These are phyloP conservation scores for Saccharum hybrid DNA, from an alignment of 202 grass and related monocot species.

Conservation along the genomic window DNA sequence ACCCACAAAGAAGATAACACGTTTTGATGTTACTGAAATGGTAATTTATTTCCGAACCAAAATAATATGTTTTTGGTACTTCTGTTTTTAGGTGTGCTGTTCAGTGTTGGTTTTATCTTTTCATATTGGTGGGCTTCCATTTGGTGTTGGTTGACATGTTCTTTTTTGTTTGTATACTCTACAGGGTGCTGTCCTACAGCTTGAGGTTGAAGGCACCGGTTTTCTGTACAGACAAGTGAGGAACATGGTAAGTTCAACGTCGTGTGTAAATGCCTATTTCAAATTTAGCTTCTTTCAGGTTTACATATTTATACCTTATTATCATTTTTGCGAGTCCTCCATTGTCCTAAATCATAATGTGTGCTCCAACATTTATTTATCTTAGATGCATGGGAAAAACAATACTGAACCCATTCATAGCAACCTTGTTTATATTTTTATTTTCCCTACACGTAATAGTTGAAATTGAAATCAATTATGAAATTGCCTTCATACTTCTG, in stretches of 20 bases:
- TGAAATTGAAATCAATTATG: background rate
- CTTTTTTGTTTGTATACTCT: slow-evolving; percentile 27
- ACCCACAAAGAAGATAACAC: slow-evolving; percentile 79
- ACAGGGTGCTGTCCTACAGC: slow-evolving; percentile 79
- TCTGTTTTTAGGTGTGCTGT: slow-evolving; percentile 18
- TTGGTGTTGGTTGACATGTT: slow-evolving; percentile 19
- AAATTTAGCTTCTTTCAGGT: slow-evolving; percentile 17
- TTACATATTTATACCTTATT: slow-evolving; percentile 17
- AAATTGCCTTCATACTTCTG: background rate
- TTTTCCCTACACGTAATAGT: background rate
- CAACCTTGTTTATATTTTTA: background rate
- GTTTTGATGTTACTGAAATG: slow-evolving; percentile 79
- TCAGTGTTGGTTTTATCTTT: background rate
- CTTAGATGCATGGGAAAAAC: slow-evolving; percentile 31
- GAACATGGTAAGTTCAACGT: slow-evolving; percentile 79
- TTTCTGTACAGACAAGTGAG: slow-evolving; percentile 99
- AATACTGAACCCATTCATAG: background rate
- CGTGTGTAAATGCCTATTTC: slow-evolving; percentile 8
- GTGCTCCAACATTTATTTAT: background rate
- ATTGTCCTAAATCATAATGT: slow-evolving; percentile 14
- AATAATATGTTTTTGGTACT: slow-evolving; percentile 2
- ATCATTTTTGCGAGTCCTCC: background rate
- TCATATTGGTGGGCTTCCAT: background rate
- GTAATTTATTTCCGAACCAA: slow-evolving; percentile 46
- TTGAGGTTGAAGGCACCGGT: slow-evolving; percentile 91